Evolutionary conservation across 2,329 filamentous ascomycete genomes (phyloP).

Genomic region (Exophiala alcalophila): DNA sequence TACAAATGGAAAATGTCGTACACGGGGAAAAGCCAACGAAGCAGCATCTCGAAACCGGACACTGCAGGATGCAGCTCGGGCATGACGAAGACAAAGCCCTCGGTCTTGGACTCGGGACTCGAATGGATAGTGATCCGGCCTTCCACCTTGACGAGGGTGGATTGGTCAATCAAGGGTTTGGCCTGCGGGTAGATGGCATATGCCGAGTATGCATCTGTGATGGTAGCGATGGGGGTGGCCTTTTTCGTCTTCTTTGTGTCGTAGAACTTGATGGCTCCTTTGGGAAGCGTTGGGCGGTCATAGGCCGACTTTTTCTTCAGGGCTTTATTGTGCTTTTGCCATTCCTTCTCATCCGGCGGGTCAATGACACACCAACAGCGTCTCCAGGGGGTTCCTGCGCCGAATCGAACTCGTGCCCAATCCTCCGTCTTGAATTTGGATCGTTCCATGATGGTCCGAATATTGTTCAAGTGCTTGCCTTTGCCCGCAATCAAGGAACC

Average conservation of each 20-base stretch:
- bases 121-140: conserved; percentile 85
- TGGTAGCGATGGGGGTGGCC: conserved; percentile 81
- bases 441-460: conserved; percentile 81
- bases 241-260: conserved; percentile 93
- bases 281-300: conserved; percentile 69
- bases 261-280: conserved; percentile 92
- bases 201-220: conserved; percentile 84
- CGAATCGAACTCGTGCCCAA: conserved; percentile 93
- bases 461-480: conserved; percentile 84
- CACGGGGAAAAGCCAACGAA: conserved; percentile 86
- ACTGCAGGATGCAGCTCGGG: conserved; percentile 90
- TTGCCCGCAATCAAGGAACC: conserved; percentile 94
- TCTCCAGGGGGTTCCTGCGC: conserved; percentile 91
- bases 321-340: conserved; percentile 76
- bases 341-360: conserved; percentile 91
- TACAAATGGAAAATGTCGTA: conserved; percentile 93
- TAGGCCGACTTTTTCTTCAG: conserved; percentile 80
- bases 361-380: conserved; percentile 95
- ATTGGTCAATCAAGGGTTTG: conserved; percentile 89
- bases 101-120: conserved; percentile 69
- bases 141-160: conserved; percentile 90
- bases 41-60: conserved; percentile 90
- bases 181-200: conserved; percentile 96
- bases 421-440: conserved; percentile 75
- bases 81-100: conserved; percentile 98